Evolutionary conservation across 139 green algal genomes (phyloP), one percentile per base, ranked within the genome.

Genomic region (Chlamydomonas applanata): DNA sequence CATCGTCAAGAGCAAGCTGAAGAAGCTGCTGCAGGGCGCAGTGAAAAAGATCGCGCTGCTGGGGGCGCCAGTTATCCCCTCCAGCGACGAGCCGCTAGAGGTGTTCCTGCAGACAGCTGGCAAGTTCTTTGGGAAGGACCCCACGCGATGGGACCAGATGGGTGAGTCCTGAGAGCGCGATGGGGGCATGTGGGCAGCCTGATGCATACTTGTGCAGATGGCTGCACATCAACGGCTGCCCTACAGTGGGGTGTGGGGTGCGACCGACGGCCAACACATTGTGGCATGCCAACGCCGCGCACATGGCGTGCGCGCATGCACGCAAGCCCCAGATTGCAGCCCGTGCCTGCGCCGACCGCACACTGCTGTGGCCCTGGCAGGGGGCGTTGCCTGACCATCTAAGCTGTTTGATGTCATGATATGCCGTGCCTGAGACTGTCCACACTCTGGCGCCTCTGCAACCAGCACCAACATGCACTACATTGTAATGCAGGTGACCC

Each of bases 111-210:
- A 81, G 19, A 53, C 78, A 24, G 75, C 80, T n/a, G 89, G 87
- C 4, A 73, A 69, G 17, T 83, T 91, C 53, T 91, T 93, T 78
- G 89, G 89, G 19, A 91, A 89, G 67, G 89, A 93, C 74, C 80
- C 87, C 1, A 79, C 63, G 9, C 85, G 88, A 71, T 93, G 87
- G 89, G 80, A 86, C 17, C 69, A 87, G 69, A 66, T 85, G 60
- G 85, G 82, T 85, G 69, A 76, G 80, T n/a, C n/a, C n/a, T n/a
- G n/a, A n/a, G n/a, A n/a, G n/a, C n/a, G n/a, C n/a, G n/a, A n/a
- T n/a, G n/a, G n/a, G n/a, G n/a, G n/a, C n/a, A n/a, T n/a, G n/a
- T n/a, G n/a, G n/a, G n/a, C n/a, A n/a, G n/a, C n/a, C n/a, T n/a
- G n/a, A n/a, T 56, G 46, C 46, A 56, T 56, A 24, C 14, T 56